Base-by-base conservation (phyloP, 495 filamentous ascomycete species). In the Penicillium turbatum region DNA sequence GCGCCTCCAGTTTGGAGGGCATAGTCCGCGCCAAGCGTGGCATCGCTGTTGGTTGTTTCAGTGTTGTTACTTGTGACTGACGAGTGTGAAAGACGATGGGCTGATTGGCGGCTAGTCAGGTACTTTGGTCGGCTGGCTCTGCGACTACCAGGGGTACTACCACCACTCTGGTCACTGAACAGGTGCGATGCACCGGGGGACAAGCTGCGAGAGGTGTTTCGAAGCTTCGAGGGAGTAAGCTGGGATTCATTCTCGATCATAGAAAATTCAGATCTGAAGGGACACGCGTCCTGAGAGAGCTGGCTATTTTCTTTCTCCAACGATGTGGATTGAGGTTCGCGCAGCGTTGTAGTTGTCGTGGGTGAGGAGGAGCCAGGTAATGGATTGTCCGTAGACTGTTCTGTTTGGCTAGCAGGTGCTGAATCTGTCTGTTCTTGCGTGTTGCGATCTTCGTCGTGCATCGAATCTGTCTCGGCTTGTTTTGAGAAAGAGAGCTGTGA, bases 1-100 rank as follows among this genome's bases (percentile, higher is more conserved):
- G 89, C 87, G 10, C 90, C 90, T 30, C 89, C 90, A 4, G 89
- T 86, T 63, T 92, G 89, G 35, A 92, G 79, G 16, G 90, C 89
- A 72, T 86, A 95, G 65, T 96, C 90, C 15, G 85, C 86, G n/a
- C 87, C 87, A 32, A 88, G 55, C 3, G 86, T 89, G 6, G 79
- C 80, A 62, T 91, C 89, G 57, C 85, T 90, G 26, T 80, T 77
- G 19, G 73, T 79, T 21, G 69, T 72, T 48, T 85, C 83, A 8
- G 66, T 82, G 64, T 80, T 79, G 68, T 60, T 81, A 40, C 85
- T 85, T n/a, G 80, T 70, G 29, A 85, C 74, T 1, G 88, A 90
- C 0, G 91, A 93, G 13, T 82, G 77, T 4, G 89, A 92, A 19
- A 89, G 89, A 27, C 86, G 83, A 68, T 90, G 82, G 56, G 87